Evolutionary conservation across 352 stramenopile genomes (phyloP).

Genomic region (Plasmopara viticola): DNA sequence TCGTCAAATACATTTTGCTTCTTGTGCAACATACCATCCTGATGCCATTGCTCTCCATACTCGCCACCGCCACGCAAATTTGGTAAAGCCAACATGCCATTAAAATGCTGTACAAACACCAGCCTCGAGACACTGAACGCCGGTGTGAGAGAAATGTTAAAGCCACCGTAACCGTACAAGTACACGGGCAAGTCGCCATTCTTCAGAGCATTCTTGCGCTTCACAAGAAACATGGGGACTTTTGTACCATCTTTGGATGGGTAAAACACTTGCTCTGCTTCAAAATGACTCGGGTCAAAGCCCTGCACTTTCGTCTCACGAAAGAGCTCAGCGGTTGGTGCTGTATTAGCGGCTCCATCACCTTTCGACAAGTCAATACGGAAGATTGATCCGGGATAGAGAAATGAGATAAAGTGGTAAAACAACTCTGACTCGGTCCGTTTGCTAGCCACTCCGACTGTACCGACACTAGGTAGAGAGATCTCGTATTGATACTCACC

Average conservation of each 20-base stretch:
- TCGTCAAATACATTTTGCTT: slow-evolving; percentile 95
- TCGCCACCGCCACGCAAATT: slow-evolving; percentile 93
- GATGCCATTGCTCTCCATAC: slow-evolving; percentile 89
- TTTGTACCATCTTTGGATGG: slow-evolving; percentile 91
- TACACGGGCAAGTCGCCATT: slow-evolving; percentile 88
- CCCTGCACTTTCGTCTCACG: slow-evolving; percentile 77
- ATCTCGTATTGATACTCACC: slow-evolving; percentile 75
- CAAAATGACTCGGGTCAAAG: slow-evolving; percentile 74
- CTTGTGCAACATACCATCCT: slow-evolving; percentile 90
- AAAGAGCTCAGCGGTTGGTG: slow-evolving; percentile 45
- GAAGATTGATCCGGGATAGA: slow-evolving; percentile 77
- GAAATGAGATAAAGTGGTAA: slow-evolving; percentile 86
- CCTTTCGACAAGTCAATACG: slow-evolving; percentile 51
- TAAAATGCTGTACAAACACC: slow-evolving; percentile 88
- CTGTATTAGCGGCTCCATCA: slow-evolving; percentile 4
- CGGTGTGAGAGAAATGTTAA: slow-evolving; percentile 92
- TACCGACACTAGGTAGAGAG: slow-evolving; percentile 55
- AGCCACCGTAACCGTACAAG: slow-evolving; percentile 93
- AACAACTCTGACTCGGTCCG: slow-evolving; percentile 79
- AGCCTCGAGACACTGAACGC: slow-evolving; percentile 83
- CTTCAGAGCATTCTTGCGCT: slow-evolving; percentile 62
- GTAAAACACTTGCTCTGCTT: slow-evolving; percentile 84
- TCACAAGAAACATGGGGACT: slow-evolving; percentile 94
- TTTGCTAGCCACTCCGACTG: slow-evolving; percentile 62
- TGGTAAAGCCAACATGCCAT: slow-evolving; percentile 87